Conservation (phyloP, 2,329 filamentous ascomycete species). For the Hypoxylon sp. region DNA sequence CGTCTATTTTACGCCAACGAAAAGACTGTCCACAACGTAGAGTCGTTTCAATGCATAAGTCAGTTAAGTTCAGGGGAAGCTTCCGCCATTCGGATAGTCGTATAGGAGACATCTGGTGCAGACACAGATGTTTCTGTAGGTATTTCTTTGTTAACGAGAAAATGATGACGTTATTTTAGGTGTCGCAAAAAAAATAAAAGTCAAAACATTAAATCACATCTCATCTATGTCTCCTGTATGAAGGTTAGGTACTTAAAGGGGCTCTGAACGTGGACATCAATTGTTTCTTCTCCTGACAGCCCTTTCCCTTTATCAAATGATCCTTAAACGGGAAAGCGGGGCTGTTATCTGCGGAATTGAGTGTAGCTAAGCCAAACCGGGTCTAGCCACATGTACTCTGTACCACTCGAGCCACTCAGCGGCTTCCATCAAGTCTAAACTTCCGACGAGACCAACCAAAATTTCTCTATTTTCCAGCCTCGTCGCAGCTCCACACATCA, state of each 20-base stretch:
- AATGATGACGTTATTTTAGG: neutral
- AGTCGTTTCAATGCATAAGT: conserved; percentile 95
- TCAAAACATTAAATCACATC: too few relatives aligned
- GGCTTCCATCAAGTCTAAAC: conserved; percentile 23
- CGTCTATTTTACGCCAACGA: conserved; percentile 87
- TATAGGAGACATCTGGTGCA: conserved; percentile 55
- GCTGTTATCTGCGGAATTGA: conserved; percentile 30
- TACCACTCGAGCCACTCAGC: conserved; percentile 32
- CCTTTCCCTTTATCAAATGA: conserved; percentile 5
- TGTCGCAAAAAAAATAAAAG: neutral
- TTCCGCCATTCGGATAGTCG: conserved; percentile 86
- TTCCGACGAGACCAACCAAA: conserved; percentile 49
- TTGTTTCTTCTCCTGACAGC: conserved; percentile 3
- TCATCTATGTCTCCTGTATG: conserved; percentile 6
- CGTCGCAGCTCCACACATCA: conserved; percentile 49
- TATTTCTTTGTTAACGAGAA: neutral
- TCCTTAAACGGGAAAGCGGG: conserved; percentile 45
- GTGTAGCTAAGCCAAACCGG: conserved; percentile 25
- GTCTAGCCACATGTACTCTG: conserved; percentile 24
- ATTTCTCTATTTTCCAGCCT: conserved; percentile 55
- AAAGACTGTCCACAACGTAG: conserved; percentile 97
- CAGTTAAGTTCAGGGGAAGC: conserved; percentile 83
- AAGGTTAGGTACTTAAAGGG: conserved; percentile 1
- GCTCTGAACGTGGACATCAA: neutral
- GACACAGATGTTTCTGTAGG: neutral